Evolutionary conservation across 768 basidiomycete genomes (phyloP), one percentile per base, ranked within the genome.

Genomic region (Porpolomopsis calyptriformis): DNA sequence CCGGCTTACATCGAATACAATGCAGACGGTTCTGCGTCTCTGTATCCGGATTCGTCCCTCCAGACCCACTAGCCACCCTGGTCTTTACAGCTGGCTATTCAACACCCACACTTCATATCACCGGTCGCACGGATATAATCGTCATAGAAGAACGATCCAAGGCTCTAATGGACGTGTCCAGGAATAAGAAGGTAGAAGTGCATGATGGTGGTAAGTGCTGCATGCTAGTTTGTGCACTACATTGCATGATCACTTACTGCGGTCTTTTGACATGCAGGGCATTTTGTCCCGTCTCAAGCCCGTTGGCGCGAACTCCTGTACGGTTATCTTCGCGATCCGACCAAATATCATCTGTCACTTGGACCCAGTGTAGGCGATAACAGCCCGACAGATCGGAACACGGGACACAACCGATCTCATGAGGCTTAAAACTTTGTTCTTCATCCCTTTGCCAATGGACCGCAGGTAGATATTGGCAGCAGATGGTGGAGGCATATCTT

Each of bases 201-300:
- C 89, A 92, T 47, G 77, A 78, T 20, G 89, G 89, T 44, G 89
- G 89, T 88, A 47, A 24, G 80, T 16, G 16, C 34, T 4, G n/a
- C 33, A 22, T 45, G 6, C 37, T 12, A 25, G 16, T 41, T 29
- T 39, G 38, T 24, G 10, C 22, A 8, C 14, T 16, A 23, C 4
- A 14, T 18, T 37, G 18, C 10, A 40, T 25, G 12, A 24, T 22
- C 43, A 39, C 7, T 36, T 23, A 35, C 12, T 5, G 24, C 34
- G 23, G 43, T 11, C 4, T 26, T 45, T 34, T 16, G 45, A 42
- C 38, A 22, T 18, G 18, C 53, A 89, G 87, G 86, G 6, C 88
- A 92, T 60, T 87, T 88, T 53, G 78, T 91, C 3, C 89, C 89
- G 1, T 81, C 79, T 8, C 85, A 82, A 53, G 77, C 73, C 1